Conservation (phyloP, 257 asterid species). For the Solanum appendiculatum region DNA sequence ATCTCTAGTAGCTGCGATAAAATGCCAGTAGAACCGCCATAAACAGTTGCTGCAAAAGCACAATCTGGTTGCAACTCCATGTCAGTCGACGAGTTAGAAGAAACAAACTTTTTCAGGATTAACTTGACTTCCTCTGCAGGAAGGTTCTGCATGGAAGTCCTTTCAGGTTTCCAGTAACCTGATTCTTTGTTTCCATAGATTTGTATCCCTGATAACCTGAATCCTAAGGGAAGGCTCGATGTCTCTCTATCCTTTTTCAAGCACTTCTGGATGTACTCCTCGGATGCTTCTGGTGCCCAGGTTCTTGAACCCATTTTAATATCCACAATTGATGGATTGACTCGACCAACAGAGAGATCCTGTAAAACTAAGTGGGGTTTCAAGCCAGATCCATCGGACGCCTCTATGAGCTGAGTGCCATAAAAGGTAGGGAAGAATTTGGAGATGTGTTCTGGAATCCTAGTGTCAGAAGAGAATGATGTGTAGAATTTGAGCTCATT, state of each 20-base stretch:
- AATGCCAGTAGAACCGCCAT: constrained; percentile 73
- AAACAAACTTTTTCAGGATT: constrained; percentile 54
- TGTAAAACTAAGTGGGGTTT: constrained; percentile 57
- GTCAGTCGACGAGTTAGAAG: constrained; percentile 26
- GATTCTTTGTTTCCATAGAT: constrained; percentile 27
- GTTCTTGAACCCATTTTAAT: constrained; percentile 86
- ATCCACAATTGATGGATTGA: constrained; percentile 74
- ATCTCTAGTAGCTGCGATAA: constrained; percentile 67
- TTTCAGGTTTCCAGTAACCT: constrained; percentile 63
- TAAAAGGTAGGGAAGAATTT: constrained; percentile 63
- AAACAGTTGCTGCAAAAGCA: constrained; percentile 63
- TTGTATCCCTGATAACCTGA: constrained; percentile 74
- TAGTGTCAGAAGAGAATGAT: constrained; percentile 47
- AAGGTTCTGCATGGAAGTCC: constrained; percentile 32
- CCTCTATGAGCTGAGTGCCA: constrained; percentile 78
- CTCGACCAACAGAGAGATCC: constrained; percentile 38
- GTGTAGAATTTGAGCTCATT: constrained; percentile 63
- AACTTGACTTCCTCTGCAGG: constrained; percentile 41
- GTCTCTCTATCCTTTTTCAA: constrained; percentile 58
- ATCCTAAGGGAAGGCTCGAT: constrained; percentile 58
- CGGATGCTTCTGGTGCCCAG: constrained; percentile 62
- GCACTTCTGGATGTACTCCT: constrained; percentile 53
- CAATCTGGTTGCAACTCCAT: constrained; percentile 48
- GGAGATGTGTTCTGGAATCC: constrained; percentile 47
- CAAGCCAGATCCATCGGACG: constrained; percentile 84